phyloP scores from a whole-genome alignment of 2,329 filamentous ascomycete genomes.

The Ceratocystis cacaofunesta region DNA sequence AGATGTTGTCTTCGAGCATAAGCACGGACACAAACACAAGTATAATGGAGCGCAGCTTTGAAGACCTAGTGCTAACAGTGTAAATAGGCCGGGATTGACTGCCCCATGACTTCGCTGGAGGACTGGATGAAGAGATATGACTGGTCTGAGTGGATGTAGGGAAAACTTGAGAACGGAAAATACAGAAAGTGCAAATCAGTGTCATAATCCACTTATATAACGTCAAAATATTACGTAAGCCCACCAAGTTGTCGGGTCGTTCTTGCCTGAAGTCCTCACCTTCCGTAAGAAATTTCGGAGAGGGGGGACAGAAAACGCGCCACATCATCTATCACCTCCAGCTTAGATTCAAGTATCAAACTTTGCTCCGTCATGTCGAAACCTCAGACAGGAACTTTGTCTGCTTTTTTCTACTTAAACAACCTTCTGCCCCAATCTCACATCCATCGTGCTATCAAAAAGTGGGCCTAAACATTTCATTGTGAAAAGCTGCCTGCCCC shows the following conservation, averaged over 20 bases:
- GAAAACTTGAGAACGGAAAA: background rate
- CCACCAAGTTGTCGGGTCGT: background rate
- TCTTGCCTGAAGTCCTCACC: too few species aligned
- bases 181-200: background rate
- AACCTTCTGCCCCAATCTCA: background rate
- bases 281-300: background rate
- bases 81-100: constrained; percentile 30
- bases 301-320: background rate
- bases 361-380: too few species aligned
- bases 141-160: constrained; percentile 22
- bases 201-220: background rate
- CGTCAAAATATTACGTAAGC: background rate
- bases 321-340: too few species aligned
- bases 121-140: constrained; percentile 27
- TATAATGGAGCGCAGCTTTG: background rate
- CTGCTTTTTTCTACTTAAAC: background rate
- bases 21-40: too few species aligned
- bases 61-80: constrained; percentile 1
- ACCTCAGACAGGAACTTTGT: background rate
- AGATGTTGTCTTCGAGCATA: background rate
- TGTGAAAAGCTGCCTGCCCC: background rate
- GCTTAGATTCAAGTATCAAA: too few species aligned
- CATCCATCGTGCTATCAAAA: background rate
- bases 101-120: constrained; percentile 28
- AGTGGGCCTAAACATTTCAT: too few species aligned